These are phyloP conservation scores for Austroboletus niveus DNA, from an alignment of 1,284 basidiomycete genomes.

Conservation along the genomic window DNA sequence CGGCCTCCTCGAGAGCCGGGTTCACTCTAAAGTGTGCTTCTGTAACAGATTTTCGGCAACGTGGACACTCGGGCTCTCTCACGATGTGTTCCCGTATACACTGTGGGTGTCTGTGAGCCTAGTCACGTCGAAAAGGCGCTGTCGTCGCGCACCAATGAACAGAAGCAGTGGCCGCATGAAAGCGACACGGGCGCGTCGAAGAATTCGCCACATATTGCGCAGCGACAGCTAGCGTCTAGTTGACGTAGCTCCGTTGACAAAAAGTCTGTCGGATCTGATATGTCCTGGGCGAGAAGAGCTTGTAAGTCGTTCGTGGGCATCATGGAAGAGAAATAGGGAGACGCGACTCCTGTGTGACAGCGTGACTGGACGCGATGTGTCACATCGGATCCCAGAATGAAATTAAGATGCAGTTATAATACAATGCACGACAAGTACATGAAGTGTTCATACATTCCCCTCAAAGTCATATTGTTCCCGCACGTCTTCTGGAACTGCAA, in stretches of 20 bases:
- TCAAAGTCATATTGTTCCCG: conserved; percentile 49
- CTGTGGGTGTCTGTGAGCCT: conserved; percentile 36
- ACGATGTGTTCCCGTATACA: conserved; percentile 60
- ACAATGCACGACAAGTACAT: conserved; percentile 23
- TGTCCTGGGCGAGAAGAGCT: conserved; percentile 35
- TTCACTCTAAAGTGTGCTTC: conserved; percentile 63
- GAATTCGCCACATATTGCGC: conserved; percentile 68
- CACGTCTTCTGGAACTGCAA: conserved; percentile 39
- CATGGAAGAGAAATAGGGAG: background rate
- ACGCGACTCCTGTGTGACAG: conserved; percentile 20
- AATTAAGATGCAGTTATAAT: conserved; percentile 20
- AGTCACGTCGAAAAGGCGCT: background rate
- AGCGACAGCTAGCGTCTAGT: conserved; percentile 64
- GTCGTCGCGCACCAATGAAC: conserved; percentile 57
- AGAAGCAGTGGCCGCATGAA: conserved; percentile 73
- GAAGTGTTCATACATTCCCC: conserved; percentile 38
- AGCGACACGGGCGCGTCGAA: conserved; percentile 70
- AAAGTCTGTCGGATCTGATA: conserved; percentile 71
- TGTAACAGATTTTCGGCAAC: conserved; percentile 53
- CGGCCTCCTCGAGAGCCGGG: conserved; percentile 55
- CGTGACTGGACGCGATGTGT: conserved; percentile 29
- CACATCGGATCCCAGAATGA: conserved; percentile 8
- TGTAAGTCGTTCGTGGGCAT: conserved; percentile 32
- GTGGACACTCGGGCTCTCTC: conserved; percentile 62
- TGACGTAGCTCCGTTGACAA: conserved; percentile 53